These are phyloP conservation scores for Solanum rostratum DNA, from an alignment of 257 asterid genomes.

Conservation along the genomic window DNA sequence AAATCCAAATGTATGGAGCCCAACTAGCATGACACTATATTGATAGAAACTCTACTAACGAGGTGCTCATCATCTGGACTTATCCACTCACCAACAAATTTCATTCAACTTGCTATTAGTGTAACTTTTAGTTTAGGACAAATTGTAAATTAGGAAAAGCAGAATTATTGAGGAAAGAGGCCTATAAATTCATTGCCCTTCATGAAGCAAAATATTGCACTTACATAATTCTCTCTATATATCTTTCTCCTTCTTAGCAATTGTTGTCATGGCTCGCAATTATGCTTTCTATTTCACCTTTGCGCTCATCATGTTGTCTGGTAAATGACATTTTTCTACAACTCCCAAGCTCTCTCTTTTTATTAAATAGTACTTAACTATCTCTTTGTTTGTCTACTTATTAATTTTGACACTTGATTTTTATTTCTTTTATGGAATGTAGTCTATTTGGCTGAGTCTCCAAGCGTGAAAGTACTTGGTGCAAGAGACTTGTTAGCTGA, in stretches of 20 bases:
- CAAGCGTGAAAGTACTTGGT: neutral
- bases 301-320: neutral
- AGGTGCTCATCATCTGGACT: neutral
- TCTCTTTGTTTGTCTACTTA: neutral
- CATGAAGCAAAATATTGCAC: neutral
- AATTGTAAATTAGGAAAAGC: neutral
- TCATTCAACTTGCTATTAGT: neutral
- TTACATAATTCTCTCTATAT: neutral
- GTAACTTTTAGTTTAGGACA: neutral
- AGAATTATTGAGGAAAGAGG: neutral
- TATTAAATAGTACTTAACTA: neutral
- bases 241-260: neutral
- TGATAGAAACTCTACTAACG: neutral
- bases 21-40: neutral
- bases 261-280: no score
- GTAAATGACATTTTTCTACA: neutral
- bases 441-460: neutral
- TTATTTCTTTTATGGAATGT: neutral
- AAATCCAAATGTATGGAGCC: neutral
- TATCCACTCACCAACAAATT: neutral
- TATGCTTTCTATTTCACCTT: neutral
- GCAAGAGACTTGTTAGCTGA: neutral
- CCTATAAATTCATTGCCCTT: neutral
- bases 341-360: neutral
- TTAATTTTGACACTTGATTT: neutral